Conservation (phyloP, 345 rosid species). For the Citrus unshiu region DNA sequence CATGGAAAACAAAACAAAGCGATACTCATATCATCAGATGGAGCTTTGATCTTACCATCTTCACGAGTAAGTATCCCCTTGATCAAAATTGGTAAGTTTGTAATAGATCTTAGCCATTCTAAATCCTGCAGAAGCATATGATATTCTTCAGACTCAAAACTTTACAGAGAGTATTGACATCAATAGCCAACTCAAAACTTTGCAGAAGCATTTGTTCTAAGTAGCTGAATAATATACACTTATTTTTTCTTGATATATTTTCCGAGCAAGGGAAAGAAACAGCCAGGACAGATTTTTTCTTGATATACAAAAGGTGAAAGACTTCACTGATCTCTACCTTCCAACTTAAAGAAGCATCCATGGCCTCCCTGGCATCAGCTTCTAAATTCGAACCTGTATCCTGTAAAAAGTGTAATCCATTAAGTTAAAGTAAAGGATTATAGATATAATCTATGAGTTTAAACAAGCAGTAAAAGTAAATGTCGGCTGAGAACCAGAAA, state of each 20-base stretch:
- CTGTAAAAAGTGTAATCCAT: slow-evolving; percentile 34
- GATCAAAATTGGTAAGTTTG: slow-evolving; percentile 67
- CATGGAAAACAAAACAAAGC: not conserved
- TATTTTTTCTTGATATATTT: not conserved
- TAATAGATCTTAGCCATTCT: slow-evolving; percentile 71
- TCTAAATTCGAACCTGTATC: slow-evolving; percentile 56
- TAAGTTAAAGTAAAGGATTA: too few relatives aligned
- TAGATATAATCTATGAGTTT: too few relatives aligned
- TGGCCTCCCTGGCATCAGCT: slow-evolving; percentile 35
- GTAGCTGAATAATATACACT: not conserved
- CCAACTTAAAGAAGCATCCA: slow-evolving; percentile 75
- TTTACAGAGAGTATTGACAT: not conserved
- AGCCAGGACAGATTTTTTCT: not conserved
- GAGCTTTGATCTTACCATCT: slow-evolving; percentile 56
- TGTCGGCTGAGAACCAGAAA: too few relatives aligned
- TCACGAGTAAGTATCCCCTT: slow-evolving; percentile 78
- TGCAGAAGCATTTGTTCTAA: too few relatives aligned
- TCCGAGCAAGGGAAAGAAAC: too few relatives aligned
- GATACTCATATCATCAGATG: slow-evolving; percentile 2
- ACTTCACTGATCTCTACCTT: slow-evolving; percentile 40
- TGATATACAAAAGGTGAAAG: not conserved
- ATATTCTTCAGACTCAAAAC: not conserved
- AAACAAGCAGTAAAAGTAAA: too few relatives aligned
- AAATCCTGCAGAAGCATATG: slow-evolving; percentile 49
- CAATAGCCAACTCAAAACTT: too few relatives aligned